These are phyloP conservation scores for Tolypocladium cylindrosporum DNA, from an alignment of 2,329 filamentous ascomycete genomes.

Conservation along the genomic window DNA sequence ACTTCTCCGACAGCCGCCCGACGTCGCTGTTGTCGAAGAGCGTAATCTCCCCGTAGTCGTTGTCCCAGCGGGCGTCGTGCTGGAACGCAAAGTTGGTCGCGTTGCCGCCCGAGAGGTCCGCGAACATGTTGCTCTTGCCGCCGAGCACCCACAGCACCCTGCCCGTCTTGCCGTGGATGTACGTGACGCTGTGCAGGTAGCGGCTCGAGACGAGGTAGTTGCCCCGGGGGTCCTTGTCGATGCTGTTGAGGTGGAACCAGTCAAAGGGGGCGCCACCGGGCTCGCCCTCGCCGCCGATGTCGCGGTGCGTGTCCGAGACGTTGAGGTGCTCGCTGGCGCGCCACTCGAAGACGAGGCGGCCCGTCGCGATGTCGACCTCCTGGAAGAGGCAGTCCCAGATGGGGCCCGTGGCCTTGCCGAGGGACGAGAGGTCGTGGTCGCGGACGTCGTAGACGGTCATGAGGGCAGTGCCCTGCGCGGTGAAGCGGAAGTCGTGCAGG, in stretches of 20 bases:
- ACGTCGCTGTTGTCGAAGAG: slow-evolving; percentile 43
- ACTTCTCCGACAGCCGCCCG: slow-evolving; percentile 22
- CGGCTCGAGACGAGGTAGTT: slow-evolving; percentile 17
- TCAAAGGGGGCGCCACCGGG: slow-evolving; percentile 11
- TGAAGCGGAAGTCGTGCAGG: slow-evolving; percentile 27
- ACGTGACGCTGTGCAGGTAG: slow-evolving; percentile 9
- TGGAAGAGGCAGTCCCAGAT: slow-evolving; percentile 20
- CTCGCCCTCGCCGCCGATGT: slow-evolving; percentile 12
- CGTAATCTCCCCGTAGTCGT: slow-evolving; percentile 32
- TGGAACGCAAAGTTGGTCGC: slow-evolving; percentile 35
- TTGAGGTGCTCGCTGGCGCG: slow-evolving; percentile 18
- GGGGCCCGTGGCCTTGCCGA: slow-evolving; percentile 1
- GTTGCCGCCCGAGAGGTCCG: slow-evolving; percentile 18
- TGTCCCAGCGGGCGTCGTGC: slow-evolving; percentile 35
- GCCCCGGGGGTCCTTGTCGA: slow-evolving; percentile 24
- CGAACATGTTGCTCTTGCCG: slow-evolving; percentile 29
- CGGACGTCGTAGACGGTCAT: slow-evolving; percentile 25
- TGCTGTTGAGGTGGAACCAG: slow-evolving; percentile 22
- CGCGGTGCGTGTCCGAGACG: slow-evolving; percentile 8
- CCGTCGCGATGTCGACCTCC: slow-evolving; percentile 25
- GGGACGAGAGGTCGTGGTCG: slow-evolving; percentile 23
- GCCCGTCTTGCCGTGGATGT: slow-evolving; percentile 29
- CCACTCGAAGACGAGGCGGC: slow-evolving; percentile 26
- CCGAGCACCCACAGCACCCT: slow-evolving; percentile 40
- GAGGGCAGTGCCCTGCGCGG: slow-evolving; percentile 23